Base-by-base conservation (phyloP, 495 filamentous ascomycete genomes). In the Talaromyces stipitatus region DNA sequence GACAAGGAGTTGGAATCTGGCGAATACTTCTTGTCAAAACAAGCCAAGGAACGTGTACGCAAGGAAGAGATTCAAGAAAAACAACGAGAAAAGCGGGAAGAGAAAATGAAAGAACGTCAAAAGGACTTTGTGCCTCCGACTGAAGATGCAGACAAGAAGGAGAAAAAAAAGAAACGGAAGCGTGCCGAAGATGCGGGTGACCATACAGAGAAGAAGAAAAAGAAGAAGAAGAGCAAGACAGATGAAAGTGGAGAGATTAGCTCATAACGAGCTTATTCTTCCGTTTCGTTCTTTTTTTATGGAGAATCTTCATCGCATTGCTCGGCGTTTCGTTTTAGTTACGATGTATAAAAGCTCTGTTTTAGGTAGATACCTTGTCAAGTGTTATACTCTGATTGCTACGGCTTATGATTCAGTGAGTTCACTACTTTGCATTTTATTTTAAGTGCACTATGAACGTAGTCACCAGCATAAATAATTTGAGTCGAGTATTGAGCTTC, bases 1-100 rank as follows among this genome's bases (percentile, higher is more conserved):
- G 94, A 99, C 71, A 73, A 94, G 68, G 92, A 97, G 80, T 94
- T 97, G 74, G 94, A 99, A 81, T 91, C 83, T 63, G 95, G 95
- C 67, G 94, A 97, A 76, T 97, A 94, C 74, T 97, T 97, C 75
- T 73, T 97, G 66, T 83, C 84, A 54, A 95, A 95, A 79, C 84
- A 94, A 65, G 91, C 89, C 50, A 95, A 91, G 79, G 90, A 95
- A 60, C 79, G 92, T 51, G 88, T 82, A 54, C 84, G 78, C 53
- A 85, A 86, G 72, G 88, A 92, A 61, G 85, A 88, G 62, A 76
- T 88, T 54, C 79, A 89, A 62, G 90, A 92, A 73, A 83, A 84
- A 64, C 87, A 92, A 75, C 85, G 84, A 67, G 74, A 82, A 71
- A 95, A 94, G 81, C 88, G 87, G 73, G 84, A 84, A 56, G 90